Evolutionary conservation across 1,139 yeast species (phyloP).

Genomic region (Entelexis sorbosivorans): DNA sequence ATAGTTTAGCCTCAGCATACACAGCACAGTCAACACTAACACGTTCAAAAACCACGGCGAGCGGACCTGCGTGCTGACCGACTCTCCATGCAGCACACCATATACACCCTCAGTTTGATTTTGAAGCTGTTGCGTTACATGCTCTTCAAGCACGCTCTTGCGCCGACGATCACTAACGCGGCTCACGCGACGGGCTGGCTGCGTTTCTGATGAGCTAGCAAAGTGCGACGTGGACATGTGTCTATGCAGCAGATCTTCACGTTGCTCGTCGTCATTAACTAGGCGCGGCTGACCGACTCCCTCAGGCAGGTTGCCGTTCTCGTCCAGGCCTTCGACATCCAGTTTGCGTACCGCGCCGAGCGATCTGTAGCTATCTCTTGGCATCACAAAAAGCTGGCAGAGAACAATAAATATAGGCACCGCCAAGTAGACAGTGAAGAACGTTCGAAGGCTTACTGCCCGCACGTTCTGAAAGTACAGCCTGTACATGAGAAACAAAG

Average conservation of each 20-base stretch:
- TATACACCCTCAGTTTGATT: slow-evolving; percentile 45
- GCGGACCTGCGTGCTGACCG: slow-evolving; percentile 51
- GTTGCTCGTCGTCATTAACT: background rate
- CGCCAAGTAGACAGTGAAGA: slow-evolving; percentile 54
- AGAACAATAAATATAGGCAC: slow-evolving; percentile 67
- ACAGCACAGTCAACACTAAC: slow-evolving; percentile 68
- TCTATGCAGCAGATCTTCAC: slow-evolving; percentile 12
- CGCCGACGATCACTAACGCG: slow-evolving; percentile 14
- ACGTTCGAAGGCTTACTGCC: slow-evolving; percentile 34
- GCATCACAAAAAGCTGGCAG: slow-evolving; percentile 73
- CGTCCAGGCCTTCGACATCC: slow-evolving; percentile 18
- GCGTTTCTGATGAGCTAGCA: background rate
- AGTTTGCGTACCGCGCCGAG: slow-evolving; percentile 17
- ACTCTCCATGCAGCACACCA: slow-evolving; percentile 66
- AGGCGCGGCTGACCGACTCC: slow-evolving; percentile 6
- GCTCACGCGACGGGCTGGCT: slow-evolving; percentile 4
- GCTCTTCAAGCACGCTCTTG: slow-evolving; percentile 16
- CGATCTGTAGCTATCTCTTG: slow-evolving; percentile 28
- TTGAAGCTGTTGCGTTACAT: slow-evolving; percentile 9
- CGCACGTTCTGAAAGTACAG: slow-evolving; percentile 45
- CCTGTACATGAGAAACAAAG: slow-evolving; percentile 60
- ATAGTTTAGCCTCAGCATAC: slow-evolving; percentile 82
- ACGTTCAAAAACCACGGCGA: slow-evolving; percentile 73
- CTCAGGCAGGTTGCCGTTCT: slow-evolving; percentile 15
- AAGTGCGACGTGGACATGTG: slow-evolving; percentile 13